phyloP scores from a whole-genome alignment of 1,284 basidiomycete genomes.

The Malassezia furfur region DNA sequence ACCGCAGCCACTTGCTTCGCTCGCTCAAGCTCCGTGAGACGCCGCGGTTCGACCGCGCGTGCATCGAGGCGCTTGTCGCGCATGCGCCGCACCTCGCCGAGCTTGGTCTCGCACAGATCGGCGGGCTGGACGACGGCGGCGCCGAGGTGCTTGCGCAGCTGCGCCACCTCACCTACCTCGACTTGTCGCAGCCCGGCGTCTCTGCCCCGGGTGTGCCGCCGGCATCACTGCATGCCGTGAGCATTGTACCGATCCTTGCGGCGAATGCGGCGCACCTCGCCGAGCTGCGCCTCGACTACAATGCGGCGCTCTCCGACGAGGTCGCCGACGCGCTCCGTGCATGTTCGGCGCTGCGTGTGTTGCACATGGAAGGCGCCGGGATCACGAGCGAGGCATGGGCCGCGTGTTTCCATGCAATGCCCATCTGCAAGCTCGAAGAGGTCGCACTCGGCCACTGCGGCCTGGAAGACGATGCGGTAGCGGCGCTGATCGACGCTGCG shows the following conservation, averaged over 20 bases:
- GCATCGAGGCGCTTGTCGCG: slow-evolving; percentile 59
- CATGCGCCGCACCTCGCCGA: slow-evolving; percentile 60
- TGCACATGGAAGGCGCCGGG: slow-evolving; percentile 46
- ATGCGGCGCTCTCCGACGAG: slow-evolving; percentile 56
- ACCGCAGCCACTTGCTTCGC: slow-evolving; percentile 57
- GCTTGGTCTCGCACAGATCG: slow-evolving; percentile 71
- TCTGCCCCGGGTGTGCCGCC: slow-evolving; percentile 47
- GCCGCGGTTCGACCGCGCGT: slow-evolving; percentile 72
- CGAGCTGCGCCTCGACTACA: slow-evolving; percentile 59
- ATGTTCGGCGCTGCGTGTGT: slow-evolving; percentile 54
- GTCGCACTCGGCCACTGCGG: slow-evolving; percentile 42
- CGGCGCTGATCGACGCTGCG: slow-evolving; percentile 51
- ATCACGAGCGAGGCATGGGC: slow-evolving; percentile 11
- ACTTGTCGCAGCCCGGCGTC: slow-evolving; percentile 56
- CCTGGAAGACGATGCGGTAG: slow-evolving; percentile 58
- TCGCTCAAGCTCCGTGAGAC: slow-evolving; percentile 66
- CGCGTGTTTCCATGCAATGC: neutral
- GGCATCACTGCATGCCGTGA: slow-evolving; percentile 55
- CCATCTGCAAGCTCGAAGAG: slow-evolving; percentile 37
- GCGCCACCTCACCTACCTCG: slow-evolving; percentile 54
- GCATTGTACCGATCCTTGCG: slow-evolving; percentile 56
- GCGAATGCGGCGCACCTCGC: slow-evolving; percentile 54
- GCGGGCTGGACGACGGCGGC: slow-evolving; percentile 51
- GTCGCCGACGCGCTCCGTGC: slow-evolving; percentile 59
- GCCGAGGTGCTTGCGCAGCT: slow-evolving; percentile 48